These are phyloP conservation scores for Moringa oleifera DNA, from an alignment of 345 rosid species.

Conservation along the genomic window DNA sequence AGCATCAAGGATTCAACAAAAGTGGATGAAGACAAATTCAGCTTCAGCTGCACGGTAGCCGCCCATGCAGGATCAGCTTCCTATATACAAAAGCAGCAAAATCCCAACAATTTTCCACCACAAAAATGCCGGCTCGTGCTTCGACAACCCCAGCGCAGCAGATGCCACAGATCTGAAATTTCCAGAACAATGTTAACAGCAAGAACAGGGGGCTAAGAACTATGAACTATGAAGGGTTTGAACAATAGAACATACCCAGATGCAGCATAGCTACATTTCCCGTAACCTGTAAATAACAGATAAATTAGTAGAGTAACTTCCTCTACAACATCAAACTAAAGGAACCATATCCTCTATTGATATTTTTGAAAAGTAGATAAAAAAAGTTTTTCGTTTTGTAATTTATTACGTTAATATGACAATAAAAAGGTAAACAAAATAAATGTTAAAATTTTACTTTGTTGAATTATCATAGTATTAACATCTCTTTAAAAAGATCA, in stretches of 20 bases:
- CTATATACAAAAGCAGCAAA: conserved; percentile 38
- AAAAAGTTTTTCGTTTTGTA: too few species aligned
- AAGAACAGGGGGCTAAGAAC: background rate
- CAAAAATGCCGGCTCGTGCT: conserved; percentile 19
- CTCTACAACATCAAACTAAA: too few species aligned
- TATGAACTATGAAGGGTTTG: too few species aligned
- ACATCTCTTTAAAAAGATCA: too few species aligned
- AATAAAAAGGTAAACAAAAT: too few species aligned
- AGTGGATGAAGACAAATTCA: background rate
- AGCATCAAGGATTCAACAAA: conserved; percentile 2
- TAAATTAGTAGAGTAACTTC: too few species aligned
- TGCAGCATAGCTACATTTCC: conserved; percentile 36
- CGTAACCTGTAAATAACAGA: too few species aligned
- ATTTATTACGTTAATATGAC: too few species aligned
- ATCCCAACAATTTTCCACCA: conserved; percentile 35
- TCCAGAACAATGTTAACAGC: background rate
- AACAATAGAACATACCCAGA: conserved; percentile 56
- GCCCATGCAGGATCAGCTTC: conserved; percentile 28
- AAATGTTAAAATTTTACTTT: background rate
- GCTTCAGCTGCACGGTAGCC: conserved; percentile 17
- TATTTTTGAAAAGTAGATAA: too few species aligned
- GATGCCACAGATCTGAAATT: conserved; percentile 41
- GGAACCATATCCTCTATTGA: too few species aligned
- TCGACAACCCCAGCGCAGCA: conserved; percentile 26
- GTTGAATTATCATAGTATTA: too few species aligned